Conservation (phyloP, 1,284 basidiomycete species). For the Ceratobasidium sp. region DNA sequence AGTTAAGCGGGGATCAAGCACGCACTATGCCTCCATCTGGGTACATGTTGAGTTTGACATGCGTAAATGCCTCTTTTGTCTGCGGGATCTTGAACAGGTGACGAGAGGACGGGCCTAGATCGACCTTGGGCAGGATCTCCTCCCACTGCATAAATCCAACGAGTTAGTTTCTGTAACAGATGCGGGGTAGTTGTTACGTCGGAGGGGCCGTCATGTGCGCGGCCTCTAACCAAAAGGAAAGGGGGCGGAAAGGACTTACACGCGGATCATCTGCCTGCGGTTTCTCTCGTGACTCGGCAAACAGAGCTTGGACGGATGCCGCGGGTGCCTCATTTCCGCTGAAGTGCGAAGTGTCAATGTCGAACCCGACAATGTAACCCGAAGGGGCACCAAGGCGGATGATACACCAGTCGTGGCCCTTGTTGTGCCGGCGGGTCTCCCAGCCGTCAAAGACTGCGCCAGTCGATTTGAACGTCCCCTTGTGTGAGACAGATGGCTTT, state of each 20-base stretch:
- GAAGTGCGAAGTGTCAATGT: constrained; percentile 96
- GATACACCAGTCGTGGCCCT: constrained; percentile 91
- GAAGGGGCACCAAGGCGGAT: constrained; percentile 81
- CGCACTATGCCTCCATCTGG: constrained; percentile 95
- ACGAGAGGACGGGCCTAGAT: constrained; percentile 82
- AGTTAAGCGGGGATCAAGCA: too few species aligned
- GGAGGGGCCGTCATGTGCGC: constrained; percentile 1
- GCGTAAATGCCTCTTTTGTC: constrained; percentile 66
- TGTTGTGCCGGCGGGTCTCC: constrained; percentile 92
- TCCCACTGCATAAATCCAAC: constrained; percentile 65
- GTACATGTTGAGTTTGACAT: constrained; percentile 93
- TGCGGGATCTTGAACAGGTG: constrained; percentile 83
- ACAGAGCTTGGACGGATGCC: constrained; percentile 74
- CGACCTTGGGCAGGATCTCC: constrained; percentile 76
- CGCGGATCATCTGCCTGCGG: constrained; percentile 51
- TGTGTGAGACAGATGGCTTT: constrained; percentile 80
- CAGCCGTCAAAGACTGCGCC: constrained; percentile 95
- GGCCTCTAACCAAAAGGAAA: constrained; percentile 52
- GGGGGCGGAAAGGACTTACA: constrained; percentile 46
- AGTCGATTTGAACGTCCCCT: constrained; percentile 95
- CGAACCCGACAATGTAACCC: constrained; percentile 83
- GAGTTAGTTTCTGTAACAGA: not conserved
- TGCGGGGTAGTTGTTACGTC: not conserved
- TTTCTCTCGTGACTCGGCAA: constrained; percentile 49
- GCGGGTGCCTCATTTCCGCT: constrained; percentile 93